These are phyloP conservation scores for Saccharomycopsis crataegensis DNA, from an alignment of 1,139 yeast species.

Conservation along the genomic window DNA sequence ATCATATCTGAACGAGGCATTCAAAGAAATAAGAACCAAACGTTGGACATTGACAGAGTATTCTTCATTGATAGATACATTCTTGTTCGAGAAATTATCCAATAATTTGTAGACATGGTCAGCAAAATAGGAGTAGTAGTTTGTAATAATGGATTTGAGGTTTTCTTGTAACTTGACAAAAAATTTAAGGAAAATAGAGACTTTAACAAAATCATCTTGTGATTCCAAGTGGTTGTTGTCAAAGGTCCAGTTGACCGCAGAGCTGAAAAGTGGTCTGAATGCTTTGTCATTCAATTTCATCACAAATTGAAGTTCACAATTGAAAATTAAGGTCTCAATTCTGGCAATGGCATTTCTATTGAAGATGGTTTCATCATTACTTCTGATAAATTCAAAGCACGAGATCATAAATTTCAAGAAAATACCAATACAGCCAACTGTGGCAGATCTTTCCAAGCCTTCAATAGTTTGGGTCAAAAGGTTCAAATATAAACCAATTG, in stretches of 20 bases:
- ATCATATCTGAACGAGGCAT: constrained; percentile 78
- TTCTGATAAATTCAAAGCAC: constrained; percentile 49
- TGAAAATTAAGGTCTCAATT: constrained; percentile 69
- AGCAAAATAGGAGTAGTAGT: constrained; percentile 76
- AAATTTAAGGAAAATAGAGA: constrained; percentile 76
- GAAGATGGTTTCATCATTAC: constrained; percentile 43
- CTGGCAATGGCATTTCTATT: constrained; percentile 73
- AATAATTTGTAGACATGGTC: constrained; percentile 62
- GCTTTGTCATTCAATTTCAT: constrained; percentile 89
- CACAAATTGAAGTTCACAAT: constrained; percentile 68
- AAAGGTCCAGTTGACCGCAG: constrained; percentile 88
- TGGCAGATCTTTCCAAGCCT: constrained; percentile 60
- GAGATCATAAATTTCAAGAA: constrained; percentile 66
- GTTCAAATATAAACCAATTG: constrained; percentile 66
- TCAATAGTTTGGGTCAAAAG: constrained; percentile 60
- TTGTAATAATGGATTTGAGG: constrained; percentile 79
- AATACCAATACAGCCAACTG: constrained; percentile 53
- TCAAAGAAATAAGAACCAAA: constrained; percentile 60
- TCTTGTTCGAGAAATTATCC: constrained; percentile 35
- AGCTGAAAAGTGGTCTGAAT: constrained; percentile 86
- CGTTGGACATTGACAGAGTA: constrained; percentile 51
- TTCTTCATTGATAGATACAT: constrained; percentile 16
- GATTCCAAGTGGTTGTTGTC: constrained; percentile 38
- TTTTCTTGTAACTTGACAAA: constrained; percentile 78
- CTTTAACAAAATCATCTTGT: constrained; percentile 40